Evolutionary conservation across 1,139 yeast species (phyloP), one percentile per base, ranked within the genome.

Genomic region (Barnettozyma hawaiiensis): DNA sequence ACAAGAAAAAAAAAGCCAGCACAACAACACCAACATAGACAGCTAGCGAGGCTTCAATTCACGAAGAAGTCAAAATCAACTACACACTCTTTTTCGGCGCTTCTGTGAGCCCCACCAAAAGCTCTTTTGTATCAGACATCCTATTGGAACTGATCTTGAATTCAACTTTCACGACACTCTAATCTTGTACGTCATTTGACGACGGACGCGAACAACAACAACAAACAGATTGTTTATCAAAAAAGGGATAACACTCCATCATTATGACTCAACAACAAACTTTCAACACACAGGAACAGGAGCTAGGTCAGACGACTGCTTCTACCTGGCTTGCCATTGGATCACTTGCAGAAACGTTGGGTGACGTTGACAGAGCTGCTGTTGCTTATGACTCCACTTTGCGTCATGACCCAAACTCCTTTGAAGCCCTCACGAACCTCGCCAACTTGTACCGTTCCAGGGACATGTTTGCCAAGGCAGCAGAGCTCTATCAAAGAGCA

Each of bases 261-360:
- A n/a, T n/a, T n/a, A 24, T 42, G 41, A 43, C 44, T 10, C 53
- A 32, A 16, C 37, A 43, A 34, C 51, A 50, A 34, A 52, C 49
- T 22, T 37, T 47, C 37, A 50, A 43, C 11, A 44, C 47, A 8
- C 52, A 51, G 40, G 54, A 54, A 24, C 54, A 51, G 39, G 57
- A 55, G 20, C 51, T 76, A 39, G 64, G 78, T 32, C 86, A 82
- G 52, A 81, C 90, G 42, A 86, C 92, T 26, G 85, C 90, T 4
- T 94, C 89, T 45, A 85, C 96, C 7, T 92, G 97, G 97, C 69
- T 87, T 40, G 92, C 95, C 15, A 81, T 90, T 45, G 95, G 97
- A 23, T 78, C 87, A 20, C 75, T 92, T 51, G 96, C 97, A 18
- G 97, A 92, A 62, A 72, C 87, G 44, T 70, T 92, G 51, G 95